phyloP scores from a whole-genome alignment of 176 grass and related monocot species.

The Juncus effusus region DNA sequence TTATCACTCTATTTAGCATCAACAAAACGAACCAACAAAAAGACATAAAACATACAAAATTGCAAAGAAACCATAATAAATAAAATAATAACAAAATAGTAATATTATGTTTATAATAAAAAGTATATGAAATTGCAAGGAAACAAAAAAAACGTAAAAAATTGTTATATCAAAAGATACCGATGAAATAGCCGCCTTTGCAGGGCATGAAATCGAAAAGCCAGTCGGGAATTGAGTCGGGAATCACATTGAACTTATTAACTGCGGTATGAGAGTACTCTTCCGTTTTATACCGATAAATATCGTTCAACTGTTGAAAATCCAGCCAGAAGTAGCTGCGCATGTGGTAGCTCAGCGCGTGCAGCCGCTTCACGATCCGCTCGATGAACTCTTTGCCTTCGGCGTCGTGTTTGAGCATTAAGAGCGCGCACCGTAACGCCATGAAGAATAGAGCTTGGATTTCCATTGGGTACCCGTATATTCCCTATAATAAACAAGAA shows the following conservation, averaged over 20 bases:
- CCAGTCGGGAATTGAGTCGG: constrained; percentile 48
- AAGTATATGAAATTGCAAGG: too few species aligned
- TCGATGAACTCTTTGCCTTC: constrained; percentile 45
- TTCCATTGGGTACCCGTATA: constrained; percentile 51
- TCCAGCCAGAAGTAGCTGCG: constrained; percentile 50
- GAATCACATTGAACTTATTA: constrained; percentile 46
- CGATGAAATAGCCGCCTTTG: constrained; percentile 39
- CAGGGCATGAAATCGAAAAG: constrained; percentile 43
- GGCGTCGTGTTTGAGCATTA: constrained; percentile 38
- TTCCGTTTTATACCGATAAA: constrained; percentile 49
- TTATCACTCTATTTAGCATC: too few species aligned
- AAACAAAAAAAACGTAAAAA: too few species aligned
- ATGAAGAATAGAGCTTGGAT: constrained; percentile 54
- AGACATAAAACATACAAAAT: too few species aligned
- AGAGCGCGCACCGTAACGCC: constrained; percentile 32
- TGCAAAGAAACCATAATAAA: too few species aligned
- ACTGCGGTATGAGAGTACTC: constrained; percentile 44
- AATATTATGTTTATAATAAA: too few species aligned
- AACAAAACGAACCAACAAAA: too few species aligned
- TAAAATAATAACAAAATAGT: too few species aligned
- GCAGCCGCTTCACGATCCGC: constrained; percentile 33
- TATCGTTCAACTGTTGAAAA: constrained; percentile 46
- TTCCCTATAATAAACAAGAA: constrained; percentile 29
- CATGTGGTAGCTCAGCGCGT: constrained; percentile 51
- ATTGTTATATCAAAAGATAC: background rate